phyloP scores from a whole-genome alignment of 2,329 filamentous ascomycete species.

The Penicillium frequentans region DNA sequence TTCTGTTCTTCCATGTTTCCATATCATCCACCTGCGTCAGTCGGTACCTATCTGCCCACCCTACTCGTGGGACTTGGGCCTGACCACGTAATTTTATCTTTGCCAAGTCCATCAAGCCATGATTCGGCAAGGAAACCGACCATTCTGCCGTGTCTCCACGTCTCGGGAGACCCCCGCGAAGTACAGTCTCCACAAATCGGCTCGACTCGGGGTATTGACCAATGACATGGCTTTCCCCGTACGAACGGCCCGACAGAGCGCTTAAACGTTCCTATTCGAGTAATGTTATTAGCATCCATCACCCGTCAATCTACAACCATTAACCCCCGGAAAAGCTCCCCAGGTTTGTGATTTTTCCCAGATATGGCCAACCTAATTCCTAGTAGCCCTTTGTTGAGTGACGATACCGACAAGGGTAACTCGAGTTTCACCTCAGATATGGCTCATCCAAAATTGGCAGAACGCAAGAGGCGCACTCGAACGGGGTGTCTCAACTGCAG shows the following conservation, averaged over 20 bases:
- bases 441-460: neutral
- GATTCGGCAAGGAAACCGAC: neutral
- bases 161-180: constrained; percentile 7
- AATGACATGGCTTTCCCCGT: constrained; percentile 1
- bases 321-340: neutral
- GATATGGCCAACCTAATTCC: constrained; percentile 2
- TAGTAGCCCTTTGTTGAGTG: neutral
- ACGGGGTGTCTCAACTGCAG: constrained; percentile 36
- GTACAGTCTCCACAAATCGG: neutral
- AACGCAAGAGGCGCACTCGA: constrained; percentile 27
- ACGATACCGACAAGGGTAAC: neutral
- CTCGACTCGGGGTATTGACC: constrained; percentile 5
- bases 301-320: constrained; percentile 2
- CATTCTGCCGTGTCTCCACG: neutral
- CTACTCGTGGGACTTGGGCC: too few relatives aligned
- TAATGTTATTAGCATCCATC: constrained; percentile 7
- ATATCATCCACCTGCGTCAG: neutral
- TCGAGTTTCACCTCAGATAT: neutral
- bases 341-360: neutral
- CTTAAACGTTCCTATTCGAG: constrained; percentile 19
- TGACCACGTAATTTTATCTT: neutral
- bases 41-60: too few relatives aligned
- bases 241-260: constrained; percentile 9
- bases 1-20: neutral
- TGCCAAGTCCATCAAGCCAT: neutral